Evolutionary conservation across 2,329 filamentous ascomycete species (phyloP), one percentile per base, ranked within the genome.

Genomic region (Teratosphaeriaceae sp.): DNA sequence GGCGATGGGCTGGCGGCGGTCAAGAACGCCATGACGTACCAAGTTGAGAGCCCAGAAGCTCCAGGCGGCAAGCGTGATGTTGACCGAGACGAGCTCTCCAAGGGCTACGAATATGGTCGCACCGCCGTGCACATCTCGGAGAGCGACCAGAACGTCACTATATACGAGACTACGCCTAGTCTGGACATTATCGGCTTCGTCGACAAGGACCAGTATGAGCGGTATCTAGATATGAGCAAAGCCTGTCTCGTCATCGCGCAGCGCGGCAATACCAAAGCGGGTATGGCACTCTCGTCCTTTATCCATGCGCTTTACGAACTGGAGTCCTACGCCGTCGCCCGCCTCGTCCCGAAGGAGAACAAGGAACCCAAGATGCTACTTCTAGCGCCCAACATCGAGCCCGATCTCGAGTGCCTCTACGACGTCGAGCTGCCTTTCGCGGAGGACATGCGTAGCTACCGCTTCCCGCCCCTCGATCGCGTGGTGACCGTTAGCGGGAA

Each of bases 341-440:
- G 92, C 38, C 73, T 96, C 16, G 90, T 97, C 0, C 67, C 76
- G 5, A 97, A 96, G 59, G 85, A 94, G 46, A 80, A 80, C 53
- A 88, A 86, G 52, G 77, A 86, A 2, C 90, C 92, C 0, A 60
- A 79, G 22, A 69, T 97, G 13, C 67, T 95, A 1, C 71, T 97
- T 12, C 74, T 98, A 33, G 82, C 85, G 4, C 92, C 92, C 2
- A 76, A 79, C 16, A 80, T 95, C 46, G 86, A 94, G 48, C 71
- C 76, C 2, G 82, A 86, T 20, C 79, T 86, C 51, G 89, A 96
- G 62, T 90, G 86, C 54, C 73, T 98, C 2, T 81, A 95, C 49
- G 92, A 98, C 59, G 76, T 94, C 1, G 88, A 92, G 26, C 72
- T 97, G 5, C 92, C 92, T 0, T 98, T 96, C 57, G 83, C 88